Evolutionary conservation across 768 basidiomycete genomes (phyloP), one percentile per base, ranked within the genome.

Genomic region (Tylopilus sp.): DNA sequence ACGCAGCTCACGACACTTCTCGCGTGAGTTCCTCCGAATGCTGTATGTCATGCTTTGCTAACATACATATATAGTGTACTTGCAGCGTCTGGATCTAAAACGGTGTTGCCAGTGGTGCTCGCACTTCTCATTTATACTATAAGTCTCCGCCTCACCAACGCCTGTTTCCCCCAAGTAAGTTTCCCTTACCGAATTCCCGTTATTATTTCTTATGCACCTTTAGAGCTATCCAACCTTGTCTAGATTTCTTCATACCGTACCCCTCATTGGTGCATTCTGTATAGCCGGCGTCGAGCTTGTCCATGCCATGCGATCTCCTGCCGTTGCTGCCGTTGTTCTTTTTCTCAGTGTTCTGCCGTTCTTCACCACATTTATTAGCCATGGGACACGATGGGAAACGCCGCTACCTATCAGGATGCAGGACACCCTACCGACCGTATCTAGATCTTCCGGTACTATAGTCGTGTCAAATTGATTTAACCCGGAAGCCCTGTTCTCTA

Each of bases 221-320:
- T n/a, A 68, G 64, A 31, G 41, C 1, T 17, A 43, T 47, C 47
- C 48, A n/a, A 46, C 45, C 0, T 3, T 59, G 12, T 54, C 54
- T 9, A 57, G 24, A 33, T 22, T 57, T 19, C 49, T 67, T 3
- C 57, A 68, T 42, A 43, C 21, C 3, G 22, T 68, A 14, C 66
- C 67, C 22, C 49, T 54, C 3, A 25, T 63, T 2, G 58, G 56
- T 17, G 54, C 40, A 31, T 56, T 43, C 3, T 52, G 48, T 10
- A 49, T 61, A 29, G 53, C 56, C 1, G 19, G 43, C 5, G n/a
- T 60, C 11, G 47, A 55, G 31, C 49, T 68, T 2, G 30, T 45
- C 28, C n/a, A 21, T 6, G 30, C 8, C 6, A 9, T 58, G 24
- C 34, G 48, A 19, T 64, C 67, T 1, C 55, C 57, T 3, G 24